phyloP scores from a whole-genome alignment of 768 basidiomycete species.

The Strobilomyces confusus region DNA sequence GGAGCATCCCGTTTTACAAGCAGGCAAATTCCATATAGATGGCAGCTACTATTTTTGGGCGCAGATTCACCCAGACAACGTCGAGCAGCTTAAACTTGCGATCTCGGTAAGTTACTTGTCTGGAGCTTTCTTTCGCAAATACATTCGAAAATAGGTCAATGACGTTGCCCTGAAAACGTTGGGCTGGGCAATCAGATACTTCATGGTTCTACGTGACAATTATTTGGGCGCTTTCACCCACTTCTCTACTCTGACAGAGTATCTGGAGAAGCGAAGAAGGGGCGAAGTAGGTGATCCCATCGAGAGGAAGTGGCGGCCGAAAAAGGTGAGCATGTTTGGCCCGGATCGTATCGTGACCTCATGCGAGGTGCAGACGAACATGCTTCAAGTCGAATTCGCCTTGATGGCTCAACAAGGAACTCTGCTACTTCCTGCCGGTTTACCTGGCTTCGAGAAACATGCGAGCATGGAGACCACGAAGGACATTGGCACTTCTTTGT shows the following conservation, averaged over 20 bases:
- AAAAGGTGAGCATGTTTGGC: conserved; percentile 48
- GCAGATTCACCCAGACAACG: conserved; percentile 59
- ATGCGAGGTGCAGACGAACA: conserved; percentile 60
- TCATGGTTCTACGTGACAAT: conserved; percentile 88
- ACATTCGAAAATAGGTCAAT: conserved; percentile 35
- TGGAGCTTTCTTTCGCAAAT: neutral
- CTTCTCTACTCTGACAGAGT: conserved; percentile 85
- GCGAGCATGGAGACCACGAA: conserved; percentile 23
- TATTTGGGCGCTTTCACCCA: conserved; percentile 94
- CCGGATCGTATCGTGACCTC: neutral
- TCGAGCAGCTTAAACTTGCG: conserved; percentile 73
- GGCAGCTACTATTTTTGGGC: conserved; percentile 76
- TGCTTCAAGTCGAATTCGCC: conserved; percentile 69
- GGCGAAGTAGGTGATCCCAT: conserved; percentile 78
- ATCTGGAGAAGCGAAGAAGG: conserved; percentile 61
- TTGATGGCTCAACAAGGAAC: conserved; percentile 49
- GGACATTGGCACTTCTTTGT: conserved; percentile 50
- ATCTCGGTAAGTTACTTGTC: conserved; percentile 44
- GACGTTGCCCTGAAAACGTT: conserved; percentile 63
- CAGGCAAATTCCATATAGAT: conserved; percentile 51
- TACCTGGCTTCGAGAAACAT: conserved; percentile 55
- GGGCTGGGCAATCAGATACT: conserved; percentile 86
- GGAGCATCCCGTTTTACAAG: conserved; percentile 58
- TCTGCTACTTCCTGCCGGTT: conserved; percentile 61
- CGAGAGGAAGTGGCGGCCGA: conserved; percentile 71